A percentile compares a stretch with the other conserved stretches of the same genome.
phyloP scores from a whole-genome alignment of 1,139 yeast genomes.

The Geotrichum restrictum region DNA sequence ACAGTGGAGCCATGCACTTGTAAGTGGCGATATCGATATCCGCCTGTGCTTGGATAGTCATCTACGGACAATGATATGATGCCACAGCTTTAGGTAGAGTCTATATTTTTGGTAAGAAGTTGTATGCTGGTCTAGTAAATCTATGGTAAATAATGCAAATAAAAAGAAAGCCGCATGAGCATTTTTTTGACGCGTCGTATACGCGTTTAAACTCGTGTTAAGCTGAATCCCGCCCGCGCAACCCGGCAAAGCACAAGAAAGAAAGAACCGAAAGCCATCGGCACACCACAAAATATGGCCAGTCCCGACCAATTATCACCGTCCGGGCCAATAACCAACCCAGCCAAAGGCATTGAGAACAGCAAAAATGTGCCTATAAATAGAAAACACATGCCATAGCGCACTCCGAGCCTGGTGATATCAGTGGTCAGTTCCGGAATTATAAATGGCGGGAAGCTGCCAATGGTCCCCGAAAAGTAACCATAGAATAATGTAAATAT shows the following conservation, averaged over 20 bases:
- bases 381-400: conserved; percentile 59
- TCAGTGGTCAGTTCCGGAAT: conserved; percentile 52
- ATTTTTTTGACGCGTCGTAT: too few species aligned
- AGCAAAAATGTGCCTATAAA: not conserved
- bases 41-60: too few species aligned
- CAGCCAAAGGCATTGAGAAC: conserved; percentile 17
- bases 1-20: too few species aligned
- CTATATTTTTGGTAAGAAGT: too few species aligned
- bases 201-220: not conserved
- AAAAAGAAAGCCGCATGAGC: too few species aligned
- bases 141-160: too few species aligned
- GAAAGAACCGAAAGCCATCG: conserved; percentile 8
- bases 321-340: conserved; percentile 14
- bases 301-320: conserved; percentile 7
- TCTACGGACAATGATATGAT: too few species aligned
- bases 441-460: conserved; percentile 45
- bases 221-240: conserved; percentile 1
- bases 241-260: conserved; percentile 10
- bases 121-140: too few species aligned
- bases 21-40: too few species aligned
- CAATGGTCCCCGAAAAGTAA: conserved; percentile 45
- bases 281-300: conserved; percentile 16
- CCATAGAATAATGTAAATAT: conserved; percentile 40
- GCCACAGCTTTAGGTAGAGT: too few species aligned
- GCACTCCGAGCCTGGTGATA: conserved; percentile 37